Percentiles rank a stretch among this genome's conserved stretches.
Evolutionary conservation across 345 rosid species (phyloP).

Genomic region (Euphorbia tirucalli): DNA sequence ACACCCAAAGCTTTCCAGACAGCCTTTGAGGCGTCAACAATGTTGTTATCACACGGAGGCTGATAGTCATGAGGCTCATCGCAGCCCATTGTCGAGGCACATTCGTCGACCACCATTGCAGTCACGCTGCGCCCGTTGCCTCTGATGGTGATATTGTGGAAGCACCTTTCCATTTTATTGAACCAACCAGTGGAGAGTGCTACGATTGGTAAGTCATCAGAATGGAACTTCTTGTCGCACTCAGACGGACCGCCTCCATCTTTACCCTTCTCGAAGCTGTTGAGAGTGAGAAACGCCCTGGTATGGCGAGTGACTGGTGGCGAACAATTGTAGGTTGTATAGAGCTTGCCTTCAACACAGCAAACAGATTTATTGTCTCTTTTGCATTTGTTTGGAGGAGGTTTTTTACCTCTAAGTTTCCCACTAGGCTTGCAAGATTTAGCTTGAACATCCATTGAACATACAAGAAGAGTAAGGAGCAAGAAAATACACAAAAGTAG

Average conservation of each 20-base stretch:
- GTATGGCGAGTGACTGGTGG: slow-evolving; percentile 17
- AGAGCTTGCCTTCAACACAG: slow-evolving; percentile 27
- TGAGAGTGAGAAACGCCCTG: slow-evolving; percentile 28
- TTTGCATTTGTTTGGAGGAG: slow-evolving; percentile 34
- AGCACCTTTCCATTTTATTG: slow-evolving; percentile 20
- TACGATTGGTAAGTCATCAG: slow-evolving; percentile 18
- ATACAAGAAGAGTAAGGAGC: not conserved
- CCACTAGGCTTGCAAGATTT: slow-evolving; percentile 31
- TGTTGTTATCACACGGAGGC: slow-evolving; percentile 30
- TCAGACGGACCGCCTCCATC: slow-evolving; percentile 29
- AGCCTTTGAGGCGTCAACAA: slow-evolving; percentile 30
- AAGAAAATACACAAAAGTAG: not conserved
- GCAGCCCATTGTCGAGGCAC: slow-evolving; percentile 34
- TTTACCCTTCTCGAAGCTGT: slow-evolving; percentile 20
- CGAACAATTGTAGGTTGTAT: slow-evolving; percentile 25
- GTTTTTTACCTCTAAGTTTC: slow-evolving; percentile 25
- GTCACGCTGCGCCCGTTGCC: slow-evolving; percentile 28
- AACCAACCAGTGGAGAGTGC: slow-evolving; percentile 38
- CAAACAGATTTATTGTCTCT: slow-evolving; percentile 29
- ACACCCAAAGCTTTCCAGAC: slow-evolving; percentile 42
- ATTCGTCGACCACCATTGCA: slow-evolving; percentile 37
- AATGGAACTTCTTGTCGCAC: slow-evolving; percentile 20
- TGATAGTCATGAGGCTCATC: slow-evolving; percentile 27
- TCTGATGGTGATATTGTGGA: slow-evolving; percentile 13
- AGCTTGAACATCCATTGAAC: slow-evolving; percentile 4